Evolutionary conservation across 192 early-diverging fungal genomes (phyloP), one percentile per base, ranked within the genome.

Genomic region (Umbelopsis ramanniana): DNA sequence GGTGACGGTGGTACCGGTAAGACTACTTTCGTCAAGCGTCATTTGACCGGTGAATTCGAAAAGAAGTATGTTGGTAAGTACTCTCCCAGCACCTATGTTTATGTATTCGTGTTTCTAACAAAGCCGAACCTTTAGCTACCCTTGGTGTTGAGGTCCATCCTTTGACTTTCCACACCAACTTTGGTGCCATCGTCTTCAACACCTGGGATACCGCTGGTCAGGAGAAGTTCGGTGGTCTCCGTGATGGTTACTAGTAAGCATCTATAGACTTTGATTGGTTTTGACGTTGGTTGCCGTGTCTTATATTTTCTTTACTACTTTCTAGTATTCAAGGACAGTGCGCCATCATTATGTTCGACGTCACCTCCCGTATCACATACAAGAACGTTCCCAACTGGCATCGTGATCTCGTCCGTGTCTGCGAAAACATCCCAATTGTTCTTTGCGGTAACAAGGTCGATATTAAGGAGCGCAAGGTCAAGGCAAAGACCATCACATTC

Each of bases 371-470:
- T 73, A 99, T 99, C 76, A 99, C 98, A 75, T 99, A 99, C 89
- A 99, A 98, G 91, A 99, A 96, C 89, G 98, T 99, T 21, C 98
- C 98, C 81, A 99, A 98, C 92, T 99, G 98, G 98, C 98, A 99
- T 84, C 92, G 98, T 83, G 98, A 99, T 85, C 87, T 99, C 45
- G 94, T 96, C 74, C 94, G 98, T 74, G 98, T 99, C 63, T 99
- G 98, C 87, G 98, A 99, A 84, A 98, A 97, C 90, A 95, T 99
- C 81, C 98, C 98, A 29, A 99, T 99, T 82, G 98, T 99, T 74
- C 93, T 99, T 66, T 96, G 94, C 89, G 98, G 98, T 81, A 99
- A 99, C 93, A 99, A 99, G 88, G 97, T 99, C 69, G 98, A 99
- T 84, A 95, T 99, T 86, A 99, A 99, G 93, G 98, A 99, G 85